Conservation (phyloP, 2,329 filamentous ascomycete species). For the Paracoccidioides lutzii region DNA sequence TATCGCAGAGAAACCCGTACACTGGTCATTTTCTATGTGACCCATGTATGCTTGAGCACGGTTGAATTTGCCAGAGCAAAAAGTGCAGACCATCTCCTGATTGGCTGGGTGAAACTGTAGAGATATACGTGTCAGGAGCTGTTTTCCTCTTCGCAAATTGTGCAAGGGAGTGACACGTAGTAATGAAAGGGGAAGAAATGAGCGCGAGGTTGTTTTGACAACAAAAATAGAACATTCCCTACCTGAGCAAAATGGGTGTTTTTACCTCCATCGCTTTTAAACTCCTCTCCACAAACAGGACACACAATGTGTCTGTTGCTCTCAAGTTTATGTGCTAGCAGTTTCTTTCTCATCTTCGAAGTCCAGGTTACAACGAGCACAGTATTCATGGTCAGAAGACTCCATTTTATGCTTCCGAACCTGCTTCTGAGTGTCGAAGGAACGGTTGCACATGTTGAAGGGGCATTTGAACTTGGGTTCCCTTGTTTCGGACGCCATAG, state of each 20-base stretch:
- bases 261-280: constrained; percentile 40
- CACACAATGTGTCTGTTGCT: constrained; percentile 40
- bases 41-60: constrained; percentile 37
- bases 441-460: constrained; percentile 32
- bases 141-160: not conserved
- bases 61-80: constrained; percentile 36
- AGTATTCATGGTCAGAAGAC: constrained; percentile 29
- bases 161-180: not conserved
- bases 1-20: constrained; percentile 28
- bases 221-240: constrained; percentile 9
- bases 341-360: constrained; percentile 32
- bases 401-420: constrained; percentile 41
- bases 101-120: constrained; percentile 36
- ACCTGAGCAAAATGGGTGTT: constrained; percentile 41
- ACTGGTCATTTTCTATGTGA: constrained; percentile 44
- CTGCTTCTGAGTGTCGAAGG: constrained; percentile 33
- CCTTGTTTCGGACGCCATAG: not conserved
- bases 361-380: constrained; percentile 31
- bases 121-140: not conserved
- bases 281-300: constrained; percentile 44
- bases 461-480: constrained; percentile 31
- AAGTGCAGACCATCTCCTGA: constrained; percentile 38
- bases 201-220: not conserved
- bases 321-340: constrained; percentile 38
- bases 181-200: not conserved